Percentiles rank a stretch among this genome's conserved stretches.
Evolutionary conservation across 2,329 filamentous ascomycete genomes (phyloP).

Genomic region (Aspergillus sp.): DNA sequence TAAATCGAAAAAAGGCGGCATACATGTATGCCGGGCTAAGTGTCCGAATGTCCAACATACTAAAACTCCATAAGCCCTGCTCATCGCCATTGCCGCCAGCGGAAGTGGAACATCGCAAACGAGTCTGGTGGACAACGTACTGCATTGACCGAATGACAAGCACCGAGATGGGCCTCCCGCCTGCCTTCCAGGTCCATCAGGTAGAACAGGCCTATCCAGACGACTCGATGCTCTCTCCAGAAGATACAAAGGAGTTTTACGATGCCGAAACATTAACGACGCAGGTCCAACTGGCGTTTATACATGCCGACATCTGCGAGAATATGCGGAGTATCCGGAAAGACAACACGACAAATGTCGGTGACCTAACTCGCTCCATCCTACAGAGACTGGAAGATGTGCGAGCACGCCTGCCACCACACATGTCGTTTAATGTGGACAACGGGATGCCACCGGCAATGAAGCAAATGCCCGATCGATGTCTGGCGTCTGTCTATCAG

Average conservation of each 20-base stretch:
- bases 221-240: not conserved
- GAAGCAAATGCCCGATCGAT: conserved; percentile 8
- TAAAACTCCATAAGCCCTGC: conserved; percentile 10
- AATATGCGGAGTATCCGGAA: not conserved
- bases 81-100: not conserved
- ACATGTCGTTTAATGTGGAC: conserved; percentile 1
- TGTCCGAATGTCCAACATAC: conserved; percentile 13
- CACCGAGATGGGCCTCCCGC: conserved; percentile 13
- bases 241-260: not conserved
- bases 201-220: not conserved
- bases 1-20: conserved; percentile 21
- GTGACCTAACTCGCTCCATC: not conserved
- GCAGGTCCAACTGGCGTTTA: not conserved
- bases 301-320: not conserved
- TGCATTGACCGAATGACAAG: conserved; percentile 17
- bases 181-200: not conserved
- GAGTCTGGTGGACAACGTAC: conserved; percentile 23
- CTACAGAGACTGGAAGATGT: not conserved
- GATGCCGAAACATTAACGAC: not conserved
- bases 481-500: conserved; percentile 12
- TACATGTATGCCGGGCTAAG: conserved; percentile 20
- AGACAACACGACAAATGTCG: not conserved
- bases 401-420: not conserved
- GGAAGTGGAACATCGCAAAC: conserved; percentile 19
- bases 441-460: not conserved